Percentiles rank a stretch among this genome's conserved stretches.
Conservation (phyloP, 2,329 filamentous ascomycete genomes). For the Calycina herbarum region DNA sequence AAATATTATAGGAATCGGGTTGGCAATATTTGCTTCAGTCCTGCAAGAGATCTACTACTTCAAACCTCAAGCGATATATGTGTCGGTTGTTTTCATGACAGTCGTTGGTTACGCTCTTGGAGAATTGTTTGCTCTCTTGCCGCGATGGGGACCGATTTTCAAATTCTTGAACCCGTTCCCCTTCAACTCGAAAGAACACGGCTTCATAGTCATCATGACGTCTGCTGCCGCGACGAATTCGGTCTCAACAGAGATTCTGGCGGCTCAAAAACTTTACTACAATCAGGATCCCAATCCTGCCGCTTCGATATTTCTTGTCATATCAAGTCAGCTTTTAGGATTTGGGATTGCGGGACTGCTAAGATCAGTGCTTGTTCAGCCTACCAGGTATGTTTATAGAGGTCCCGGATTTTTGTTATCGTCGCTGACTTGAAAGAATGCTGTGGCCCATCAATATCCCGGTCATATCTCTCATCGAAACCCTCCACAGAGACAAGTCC, state of each 20-base stretch:
- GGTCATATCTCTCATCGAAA: conserved; percentile 40
- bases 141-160: conserved; percentile 38
- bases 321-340: conserved; percentile 62
- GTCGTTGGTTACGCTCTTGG: conserved; percentile 46
- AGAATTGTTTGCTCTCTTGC: conserved; percentile 42
- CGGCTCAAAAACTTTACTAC: conserved; percentile 49
- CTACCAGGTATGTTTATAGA: conserved; percentile 13
- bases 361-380: conserved; percentile 54
- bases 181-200: conserved; percentile 41
- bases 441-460: conserved; percentile 40
- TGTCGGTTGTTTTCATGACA: conserved; percentile 46
- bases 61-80: conserved; percentile 46
- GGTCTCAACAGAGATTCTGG: conserved; percentile 46
- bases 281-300: conserved; percentile 44
- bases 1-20: conserved; percentile 31
- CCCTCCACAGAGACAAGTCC: conserved; percentile 39
- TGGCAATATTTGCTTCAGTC: conserved; percentile 40
- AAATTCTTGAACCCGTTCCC: conserved; percentile 43
- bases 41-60: conserved; percentile 48
- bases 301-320: conserved; percentile 58
- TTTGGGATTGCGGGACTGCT: conserved; percentile 62
- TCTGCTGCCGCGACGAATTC: conserved; percentile 63
- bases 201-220: conserved; percentile 61
- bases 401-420: not conserved
- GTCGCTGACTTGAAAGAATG: conserved; percentile 13